phyloP scores from a whole-genome alignment of 2,329 filamentous ascomycete species.

The Onygena corvina region DNA sequence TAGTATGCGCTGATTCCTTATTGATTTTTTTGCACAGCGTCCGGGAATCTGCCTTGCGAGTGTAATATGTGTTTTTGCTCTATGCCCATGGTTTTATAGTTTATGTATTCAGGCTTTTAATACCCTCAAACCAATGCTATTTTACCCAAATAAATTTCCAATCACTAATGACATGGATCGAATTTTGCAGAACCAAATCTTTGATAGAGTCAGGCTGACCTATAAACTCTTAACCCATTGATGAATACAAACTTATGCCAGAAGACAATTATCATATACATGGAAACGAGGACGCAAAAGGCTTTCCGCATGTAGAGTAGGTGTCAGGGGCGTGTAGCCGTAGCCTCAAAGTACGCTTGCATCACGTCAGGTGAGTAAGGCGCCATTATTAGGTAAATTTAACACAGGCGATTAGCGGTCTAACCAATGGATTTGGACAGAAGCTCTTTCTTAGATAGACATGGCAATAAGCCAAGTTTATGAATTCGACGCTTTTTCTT shows the following conservation, averaged over 20 bases:
- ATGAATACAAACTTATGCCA: neutral
- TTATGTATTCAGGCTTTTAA: neutral
- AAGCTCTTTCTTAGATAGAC: too few species aligned
- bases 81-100: neutral
- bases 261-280: neutral
- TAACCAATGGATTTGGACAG: too few species aligned
- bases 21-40: neutral
- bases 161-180: too few species aligned
- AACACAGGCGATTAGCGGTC: neutral
- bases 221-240: neutral
- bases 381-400: neutral
- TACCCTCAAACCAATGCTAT: neutral
- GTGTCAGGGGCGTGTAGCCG: too few species aligned
- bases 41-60: neutral
- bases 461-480: too few species aligned
- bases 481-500: conserved; percentile 5
- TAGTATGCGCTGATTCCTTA: neutral
- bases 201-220: too few species aligned
- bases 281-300: neutral
- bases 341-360: neutral
- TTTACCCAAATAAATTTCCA: too few species aligned
- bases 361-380: neutral
- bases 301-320: too few species aligned
- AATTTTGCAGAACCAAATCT: too few species aligned
- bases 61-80: neutral